phyloP scores from a whole-genome alignment of 768 basidiomycete species.

The Tulasnella sp. region DNA sequence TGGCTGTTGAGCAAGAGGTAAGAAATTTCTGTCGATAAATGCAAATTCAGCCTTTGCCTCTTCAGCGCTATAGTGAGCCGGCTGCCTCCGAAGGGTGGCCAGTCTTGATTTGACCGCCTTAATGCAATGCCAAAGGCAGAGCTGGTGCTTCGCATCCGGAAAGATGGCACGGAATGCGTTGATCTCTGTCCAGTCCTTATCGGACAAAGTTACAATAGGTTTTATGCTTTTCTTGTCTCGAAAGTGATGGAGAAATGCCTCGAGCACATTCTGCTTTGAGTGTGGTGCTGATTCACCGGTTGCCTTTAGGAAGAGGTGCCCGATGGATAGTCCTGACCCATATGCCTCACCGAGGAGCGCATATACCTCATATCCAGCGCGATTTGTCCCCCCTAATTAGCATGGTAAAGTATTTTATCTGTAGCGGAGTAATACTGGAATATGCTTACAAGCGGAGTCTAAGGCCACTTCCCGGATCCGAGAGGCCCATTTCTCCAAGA shows the following conservation, averaged over 20 bases:
- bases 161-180: slow-evolving; percentile 21
- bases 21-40: slow-evolving; percentile 22
- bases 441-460: slow-evolving; percentile 26
- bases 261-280: slow-evolving; percentile 15
- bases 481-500: slow-evolving; percentile 19
- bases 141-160: slow-evolving; percentile 28
- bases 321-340: slow-evolving; percentile 27
- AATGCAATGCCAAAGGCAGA: slow-evolving; percentile 31
- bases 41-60: slow-evolving; percentile 21
- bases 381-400: slow-evolving; percentile 27
- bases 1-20: slow-evolving; percentile 21
- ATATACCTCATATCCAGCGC: slow-evolving; percentile 25
- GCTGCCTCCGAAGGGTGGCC: slow-evolving; percentile 20
- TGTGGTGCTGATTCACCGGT: neutral
- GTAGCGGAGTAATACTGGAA: neutral
- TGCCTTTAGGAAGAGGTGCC: slow-evolving; percentile 21
- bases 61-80: slow-evolving; percentile 22
- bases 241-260: slow-evolving; percentile 21
- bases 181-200: slow-evolving; percentile 29
- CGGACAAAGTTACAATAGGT: slow-evolving; percentile 23
- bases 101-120: slow-evolving; percentile 24
- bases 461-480: slow-evolving; percentile 22
- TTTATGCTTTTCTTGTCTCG: slow-evolving; percentile 18
- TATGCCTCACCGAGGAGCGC: slow-evolving; percentile 26
- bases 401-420: neutral